Base-by-base conservation (phyloP, 495 filamentous ascomycete genomes). In the Neurospora sp. region DNA sequence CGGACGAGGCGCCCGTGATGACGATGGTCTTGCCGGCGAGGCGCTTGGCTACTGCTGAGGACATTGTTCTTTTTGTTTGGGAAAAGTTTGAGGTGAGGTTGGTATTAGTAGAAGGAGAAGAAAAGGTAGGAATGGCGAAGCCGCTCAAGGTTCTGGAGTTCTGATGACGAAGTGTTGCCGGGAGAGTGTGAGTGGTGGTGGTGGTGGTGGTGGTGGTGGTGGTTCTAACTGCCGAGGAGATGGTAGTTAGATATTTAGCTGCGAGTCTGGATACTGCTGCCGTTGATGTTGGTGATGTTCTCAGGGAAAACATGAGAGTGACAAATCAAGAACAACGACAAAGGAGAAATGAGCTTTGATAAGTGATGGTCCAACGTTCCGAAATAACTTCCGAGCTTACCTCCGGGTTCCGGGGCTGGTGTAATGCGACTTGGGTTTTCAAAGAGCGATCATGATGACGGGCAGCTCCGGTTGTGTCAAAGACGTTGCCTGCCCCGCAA, bases 21-120 rank as follows among this genome's bases (percentile, higher is more conserved):
- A 98, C 81, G 54, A 99, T 88, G 1, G 94, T 98, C 84, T 98
- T 99, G 88, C 94, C 94, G 75, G 92, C 88, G 59, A 99, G 92
- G 84, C 96, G 94, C 82, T 92, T 90, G 73, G 88, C 87, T 86
- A 92, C 91, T 10, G 87, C 81, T 28, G 72, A 34, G 17, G 93
- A 86, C 94, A 97, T 97, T 69, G 77, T 82, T 77, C 76, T 74
- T 70, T 39, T 77, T 71, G 39, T 40, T 70, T 36, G 39, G 66
- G 37, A 38, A 21, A 39, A 39, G 4, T 34, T 48, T 17, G 39
- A 45, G 19, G 17, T 19, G 43, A 45, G 43, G 15, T 48, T 15
- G 6, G 48, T 71, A 42, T 43, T 59, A 40, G 15, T 17, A 19
- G 71, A 38, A 28, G 15, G 62, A 36, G 42, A 62, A 37, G 36